These are phyloP conservation scores for Neurospora hispaniola DNA, from an alignment of 495 filamentous ascomycete species.

Conservation along the genomic window DNA sequence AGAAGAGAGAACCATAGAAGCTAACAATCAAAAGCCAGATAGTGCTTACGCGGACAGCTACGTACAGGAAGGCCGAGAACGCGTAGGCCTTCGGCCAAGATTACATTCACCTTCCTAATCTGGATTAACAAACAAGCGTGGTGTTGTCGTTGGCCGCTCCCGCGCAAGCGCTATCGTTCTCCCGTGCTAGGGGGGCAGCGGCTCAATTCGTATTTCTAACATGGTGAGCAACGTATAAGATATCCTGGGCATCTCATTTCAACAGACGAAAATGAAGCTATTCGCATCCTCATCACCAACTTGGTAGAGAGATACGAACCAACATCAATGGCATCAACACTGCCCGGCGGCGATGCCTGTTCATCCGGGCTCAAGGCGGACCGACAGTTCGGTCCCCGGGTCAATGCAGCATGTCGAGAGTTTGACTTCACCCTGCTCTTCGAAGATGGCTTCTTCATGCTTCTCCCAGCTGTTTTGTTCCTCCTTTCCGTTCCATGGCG, in stretches of 20 bases:
- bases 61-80: neutral
- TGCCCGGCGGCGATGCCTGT: neutral
- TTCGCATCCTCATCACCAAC: neutral
- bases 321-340: neutral
- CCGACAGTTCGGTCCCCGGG: constrained; percentile 19
- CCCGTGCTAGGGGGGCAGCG: neutral
- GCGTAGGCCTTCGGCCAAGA: neutral
- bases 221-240: neutral
- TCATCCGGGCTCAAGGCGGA: neutral
- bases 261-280: neutral
- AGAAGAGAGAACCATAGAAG: neutral
- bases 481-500: constrained; percentile 17
- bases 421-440: constrained; percentile 32
- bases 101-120: neutral
- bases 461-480: constrained; percentile 20
- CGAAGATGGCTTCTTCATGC: constrained; percentile 23
- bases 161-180: neutral
- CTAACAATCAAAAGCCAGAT: neutral
- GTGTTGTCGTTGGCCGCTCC: neutral
- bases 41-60: neutral
- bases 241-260: neutral
- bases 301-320: neutral
- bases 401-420: constrained; percentile 16
- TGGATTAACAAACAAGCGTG: neutral
- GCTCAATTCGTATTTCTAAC: neutral